Evolutionary conservation across 352 stramenopile genomes (phyloP).

Genomic region (Phytophthora hibernalis): DNA sequence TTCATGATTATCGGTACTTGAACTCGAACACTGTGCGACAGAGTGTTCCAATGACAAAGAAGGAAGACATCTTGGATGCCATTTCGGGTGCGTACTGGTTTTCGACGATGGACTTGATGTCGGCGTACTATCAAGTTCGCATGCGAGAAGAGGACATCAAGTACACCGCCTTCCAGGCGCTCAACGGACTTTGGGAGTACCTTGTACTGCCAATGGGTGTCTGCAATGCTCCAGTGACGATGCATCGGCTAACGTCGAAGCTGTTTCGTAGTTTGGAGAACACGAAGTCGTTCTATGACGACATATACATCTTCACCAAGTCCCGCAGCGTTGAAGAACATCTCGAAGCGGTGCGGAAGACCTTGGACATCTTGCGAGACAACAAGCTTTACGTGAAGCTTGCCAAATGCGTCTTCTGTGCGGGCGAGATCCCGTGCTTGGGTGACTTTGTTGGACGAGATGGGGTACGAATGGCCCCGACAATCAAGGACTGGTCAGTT

Average conservation of each 20-base stretch:
- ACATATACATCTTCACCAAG: slow-evolving; percentile 18
- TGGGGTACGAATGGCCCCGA: slow-evolving; percentile 1
- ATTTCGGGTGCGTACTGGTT: slow-evolving; percentile 30
- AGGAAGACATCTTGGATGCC: slow-evolving; percentile 26
- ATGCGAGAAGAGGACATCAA: slow-evolving; percentile 32
- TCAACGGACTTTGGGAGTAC: slow-evolving; percentile 18
- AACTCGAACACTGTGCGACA: slow-evolving; percentile 5
- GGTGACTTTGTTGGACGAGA: slow-evolving; percentile 2
- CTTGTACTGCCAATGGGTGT: slow-evolving; percentile 7
- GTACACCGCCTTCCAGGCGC: slow-evolving; percentile 23
- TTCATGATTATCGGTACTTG: slow-evolving; percentile 31
- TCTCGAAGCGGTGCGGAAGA: slow-evolving; percentile 5
- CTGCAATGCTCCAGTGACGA: background rate
- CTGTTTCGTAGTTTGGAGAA: slow-evolving; percentile 1
- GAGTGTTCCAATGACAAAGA: slow-evolving; percentile 22
- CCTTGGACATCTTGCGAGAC: slow-evolving; percentile 2
- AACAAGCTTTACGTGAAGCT: slow-evolving; percentile 21
- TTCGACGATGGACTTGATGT: slow-evolving; percentile 30
- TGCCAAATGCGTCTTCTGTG: slow-evolving; percentile 10
- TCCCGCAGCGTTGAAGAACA: slow-evolving; percentile 2
- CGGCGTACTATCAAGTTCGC: slow-evolving; percentile 29
- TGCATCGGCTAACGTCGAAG: slow-evolving; percentile 14
- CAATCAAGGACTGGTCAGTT: slow-evolving; percentile 7
- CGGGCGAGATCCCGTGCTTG: background rate
- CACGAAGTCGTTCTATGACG: slow-evolving; percentile 19